A percentile compares a stretch with the other conserved stretches of the same genome.
Conservation (phyloP, 2,329 filamentous ascomycete genomes). For the Elsinoe australis region DNA sequence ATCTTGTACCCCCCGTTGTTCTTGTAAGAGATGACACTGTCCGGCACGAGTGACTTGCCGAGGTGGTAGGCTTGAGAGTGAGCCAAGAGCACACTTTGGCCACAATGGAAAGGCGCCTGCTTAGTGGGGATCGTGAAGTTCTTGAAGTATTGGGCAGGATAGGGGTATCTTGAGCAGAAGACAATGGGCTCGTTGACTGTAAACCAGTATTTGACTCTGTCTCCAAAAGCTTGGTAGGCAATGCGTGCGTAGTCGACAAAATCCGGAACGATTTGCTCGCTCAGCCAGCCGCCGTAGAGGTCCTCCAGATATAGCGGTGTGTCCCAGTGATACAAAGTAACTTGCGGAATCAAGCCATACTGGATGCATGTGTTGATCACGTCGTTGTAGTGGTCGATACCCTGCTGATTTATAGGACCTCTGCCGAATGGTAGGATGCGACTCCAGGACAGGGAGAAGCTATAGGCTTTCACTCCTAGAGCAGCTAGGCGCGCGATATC, state of each 20-base stretch:
- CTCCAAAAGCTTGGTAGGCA: constrained; percentile 31
- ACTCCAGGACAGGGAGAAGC: constrained; percentile 41
- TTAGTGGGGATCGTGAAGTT: too few species aligned
- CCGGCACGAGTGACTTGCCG: too few species aligned
- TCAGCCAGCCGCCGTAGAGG: constrained; percentile 32
- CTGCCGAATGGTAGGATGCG: constrained; percentile 41
- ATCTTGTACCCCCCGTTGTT: constrained; percentile 46
- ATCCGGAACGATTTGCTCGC: constrained; percentile 27
- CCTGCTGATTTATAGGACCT: constrained; percentile 38
- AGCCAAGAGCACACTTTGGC: constrained; percentile 21
- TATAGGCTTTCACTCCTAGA: constrained; percentile 27
- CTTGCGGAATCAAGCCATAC: constrained; percentile 38
- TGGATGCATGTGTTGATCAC: constrained; percentile 39
- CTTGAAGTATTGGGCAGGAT: too few species aligned
- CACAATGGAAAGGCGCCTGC: too few species aligned
- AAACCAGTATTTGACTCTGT: constrained; percentile 34
- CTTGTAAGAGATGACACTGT: too few species aligned
- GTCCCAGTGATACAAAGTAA: constrained; percentile 42
- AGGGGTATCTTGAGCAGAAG: too few species aligned
- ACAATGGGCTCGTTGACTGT: constrained; percentile 34
- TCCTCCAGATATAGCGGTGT: constrained; percentile 26
- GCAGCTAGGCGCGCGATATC: constrained; percentile 33
- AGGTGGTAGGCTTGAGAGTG: constrained; percentile 32
- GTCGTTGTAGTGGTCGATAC: constrained; percentile 41
- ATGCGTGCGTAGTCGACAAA: constrained; percentile 33